Evolutionary conservation across 2,329 filamentous ascomycete species (phyloP).

Genomic region (Endothia cerciana): DNA sequence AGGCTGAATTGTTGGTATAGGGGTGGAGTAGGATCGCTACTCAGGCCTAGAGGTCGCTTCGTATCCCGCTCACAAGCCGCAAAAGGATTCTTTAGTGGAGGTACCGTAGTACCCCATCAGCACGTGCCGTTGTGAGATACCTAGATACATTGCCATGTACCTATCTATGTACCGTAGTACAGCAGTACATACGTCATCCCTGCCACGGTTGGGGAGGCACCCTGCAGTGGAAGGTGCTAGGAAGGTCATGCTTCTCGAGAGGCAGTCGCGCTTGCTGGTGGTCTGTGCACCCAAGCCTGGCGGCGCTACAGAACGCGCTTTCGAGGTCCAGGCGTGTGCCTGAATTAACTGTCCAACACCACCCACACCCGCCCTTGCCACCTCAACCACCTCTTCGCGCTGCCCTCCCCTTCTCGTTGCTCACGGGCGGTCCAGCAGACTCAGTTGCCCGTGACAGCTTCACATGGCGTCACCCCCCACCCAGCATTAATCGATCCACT

Average conservation of each 20-base stretch:
- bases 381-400: background rate
- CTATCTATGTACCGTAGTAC: too few relatives aligned
- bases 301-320: constrained; percentile 9
- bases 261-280: background rate
- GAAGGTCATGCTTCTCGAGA: constrained; percentile 3
- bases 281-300: background rate
- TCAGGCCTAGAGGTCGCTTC: too few relatives aligned
- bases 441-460: background rate
- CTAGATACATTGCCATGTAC: too few relatives aligned
- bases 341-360: background rate
- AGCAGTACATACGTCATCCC: background rate
- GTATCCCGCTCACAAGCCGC: too few relatives aligned
- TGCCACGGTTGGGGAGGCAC: background rate
- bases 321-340: background rate
- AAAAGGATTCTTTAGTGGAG: too few relatives aligned
- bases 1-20: too few relatives aligned
- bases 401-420: background rate
- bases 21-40: too few relatives aligned
- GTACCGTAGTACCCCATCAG: too few relatives aligned
- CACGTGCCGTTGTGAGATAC: too few relatives aligned
- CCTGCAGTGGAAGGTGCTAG: too few relatives aligned
- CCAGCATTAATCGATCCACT: too few relatives aligned
- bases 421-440: background rate
- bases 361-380: background rate
- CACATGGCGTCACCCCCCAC: background rate